Evolutionary conservation across 208 protist species (phyloP).

Genomic region (Trypanosoma brucei): DNA sequence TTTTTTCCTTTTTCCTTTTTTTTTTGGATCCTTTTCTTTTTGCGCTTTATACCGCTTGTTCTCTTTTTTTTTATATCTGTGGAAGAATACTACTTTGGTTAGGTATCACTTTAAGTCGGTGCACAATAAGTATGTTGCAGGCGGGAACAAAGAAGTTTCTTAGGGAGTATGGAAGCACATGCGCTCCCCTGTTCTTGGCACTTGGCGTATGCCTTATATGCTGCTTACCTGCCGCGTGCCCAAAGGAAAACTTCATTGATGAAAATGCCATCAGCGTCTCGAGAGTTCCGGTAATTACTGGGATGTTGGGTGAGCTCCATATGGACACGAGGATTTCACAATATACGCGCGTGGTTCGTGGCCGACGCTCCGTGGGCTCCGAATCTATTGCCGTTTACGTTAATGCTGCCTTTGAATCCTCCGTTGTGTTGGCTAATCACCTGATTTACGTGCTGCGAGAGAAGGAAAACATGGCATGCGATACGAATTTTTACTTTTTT

Average conservation of each 20-base stretch:
- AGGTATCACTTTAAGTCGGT: not conserved
- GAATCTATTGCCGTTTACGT: slow-evolving; percentile 66
- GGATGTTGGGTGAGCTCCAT: slow-evolving; percentile 1
- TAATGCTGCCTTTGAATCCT: slow-evolving; percentile 30
- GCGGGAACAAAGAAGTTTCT: slow-evolving; percentile 12
- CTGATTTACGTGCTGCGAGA: slow-evolving; percentile 31
- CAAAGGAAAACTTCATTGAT: slow-evolving; percentile 38
- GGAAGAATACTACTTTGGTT: not conserved
- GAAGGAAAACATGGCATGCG: slow-evolving; percentile 41
- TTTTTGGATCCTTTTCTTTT: not conserved
- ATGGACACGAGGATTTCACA: slow-evolving; percentile 21
- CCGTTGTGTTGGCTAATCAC: slow-evolving; percentile 44
- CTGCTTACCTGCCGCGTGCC: slow-evolving; percentile 26
- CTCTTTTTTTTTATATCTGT: slow-evolving; percentile 2
- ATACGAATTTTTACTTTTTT: slow-evolving; percentile 70
- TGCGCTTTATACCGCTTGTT: slow-evolving; percentile 12
- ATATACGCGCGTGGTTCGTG: slow-evolving; percentile 39
- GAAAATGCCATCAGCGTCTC: slow-evolving; percentile 51
- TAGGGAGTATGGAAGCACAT: slow-evolving; percentile 32
- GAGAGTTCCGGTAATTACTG: slow-evolving; percentile 11
- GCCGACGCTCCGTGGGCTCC: slow-evolving; percentile 53
- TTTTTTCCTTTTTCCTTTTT: slow-evolving; percentile 11
- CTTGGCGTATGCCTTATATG: slow-evolving; percentile 37
- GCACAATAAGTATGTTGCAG: slow-evolving; percentile 25
- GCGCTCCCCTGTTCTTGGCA: slow-evolving; percentile 36